These are phyloP conservation scores for Paecilomyces sp. DNA, from an alignment of 2,329 filamentous ascomycete genomes.

Conservation along the genomic window DNA sequence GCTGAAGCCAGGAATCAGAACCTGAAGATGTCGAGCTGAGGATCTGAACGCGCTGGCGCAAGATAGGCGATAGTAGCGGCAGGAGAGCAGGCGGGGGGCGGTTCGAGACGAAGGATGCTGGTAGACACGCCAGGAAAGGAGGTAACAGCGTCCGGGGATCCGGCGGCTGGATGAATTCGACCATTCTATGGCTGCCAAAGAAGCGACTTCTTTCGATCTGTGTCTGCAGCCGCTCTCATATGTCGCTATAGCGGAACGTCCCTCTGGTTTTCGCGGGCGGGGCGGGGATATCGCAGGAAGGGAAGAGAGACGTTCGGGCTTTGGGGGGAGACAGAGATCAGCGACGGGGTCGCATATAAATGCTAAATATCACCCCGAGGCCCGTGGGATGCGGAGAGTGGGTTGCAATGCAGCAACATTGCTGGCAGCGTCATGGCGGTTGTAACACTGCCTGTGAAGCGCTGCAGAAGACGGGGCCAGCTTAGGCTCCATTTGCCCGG, in stretches of 20 bases:
- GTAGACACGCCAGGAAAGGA: constrained; percentile 57
- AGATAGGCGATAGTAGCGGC: constrained; percentile 55
- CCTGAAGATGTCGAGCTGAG: constrained; percentile 41
- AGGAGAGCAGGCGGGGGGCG: constrained; percentile 55
- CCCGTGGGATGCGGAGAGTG: background rate
- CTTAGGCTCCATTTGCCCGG: constrained; percentile 9
- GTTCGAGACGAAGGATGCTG: constrained; percentile 53
- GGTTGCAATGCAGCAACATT: background rate
- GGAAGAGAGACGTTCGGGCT: background rate
- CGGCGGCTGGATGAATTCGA: constrained; percentile 49
- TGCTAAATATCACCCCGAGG: background rate
- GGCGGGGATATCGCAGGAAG: background rate
- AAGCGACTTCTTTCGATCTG: background rate
- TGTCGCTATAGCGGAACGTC: background rate
- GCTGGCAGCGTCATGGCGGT: background rate
- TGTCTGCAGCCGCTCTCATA: background rate
- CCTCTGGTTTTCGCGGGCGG: background rate
- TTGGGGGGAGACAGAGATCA: background rate
- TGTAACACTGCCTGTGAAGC: background rate
- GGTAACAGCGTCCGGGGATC: constrained; percentile 52
- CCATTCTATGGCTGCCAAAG: constrained; percentile 28
- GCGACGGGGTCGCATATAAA: background rate
- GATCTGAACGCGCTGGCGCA: constrained; percentile 55
- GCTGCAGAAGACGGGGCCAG: background rate
- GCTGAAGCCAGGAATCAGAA: constrained; percentile 49